These are phyloP conservation scores for Xylariaceae sp. DNA, from an alignment of 2,329 filamentous ascomycete species.

Conservation along the genomic window DNA sequence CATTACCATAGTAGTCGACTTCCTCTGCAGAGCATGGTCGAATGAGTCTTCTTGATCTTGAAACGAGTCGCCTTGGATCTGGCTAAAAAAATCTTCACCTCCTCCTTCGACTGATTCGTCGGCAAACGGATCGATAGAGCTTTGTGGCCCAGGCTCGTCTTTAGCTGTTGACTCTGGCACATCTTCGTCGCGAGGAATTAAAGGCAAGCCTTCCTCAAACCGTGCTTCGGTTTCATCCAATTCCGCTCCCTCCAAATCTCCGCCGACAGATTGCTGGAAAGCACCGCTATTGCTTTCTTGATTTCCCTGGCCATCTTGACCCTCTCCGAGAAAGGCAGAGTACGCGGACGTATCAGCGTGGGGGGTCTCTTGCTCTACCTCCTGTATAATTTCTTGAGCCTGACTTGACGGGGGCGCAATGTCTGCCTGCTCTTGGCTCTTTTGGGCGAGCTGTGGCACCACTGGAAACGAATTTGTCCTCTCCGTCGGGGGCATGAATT, in stretches of 20 bases:
- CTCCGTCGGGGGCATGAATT: constrained; percentile 53
- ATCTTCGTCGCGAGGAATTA: constrained; percentile 42
- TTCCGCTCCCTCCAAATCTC: constrained; percentile 36
- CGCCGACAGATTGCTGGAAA: constrained; percentile 36
- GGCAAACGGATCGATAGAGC: constrained; percentile 33
- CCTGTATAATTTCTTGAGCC: constrained; percentile 48
- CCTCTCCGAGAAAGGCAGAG: constrained; percentile 28
- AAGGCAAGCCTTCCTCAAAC: constrained; percentile 66
- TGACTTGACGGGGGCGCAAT: constrained; percentile 45
- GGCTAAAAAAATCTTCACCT: constrained; percentile 59
- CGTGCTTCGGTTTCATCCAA: constrained; percentile 50
- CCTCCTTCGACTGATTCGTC: constrained; percentile 41
- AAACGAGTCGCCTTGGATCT: constrained; percentile 35
- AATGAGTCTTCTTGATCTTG: constrained; percentile 19
- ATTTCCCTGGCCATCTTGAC: constrained; percentile 26
- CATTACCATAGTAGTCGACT: constrained; percentile 66
- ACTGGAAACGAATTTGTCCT: constrained; percentile 61
- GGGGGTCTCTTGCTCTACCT: constrained; percentile 45
- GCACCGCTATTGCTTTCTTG: constrained; percentile 15
- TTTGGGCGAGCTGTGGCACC: constrained; percentile 40
- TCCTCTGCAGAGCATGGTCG: constrained; percentile 51
- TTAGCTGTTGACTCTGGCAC: constrained; percentile 21
- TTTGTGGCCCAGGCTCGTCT: constrained; percentile 13
- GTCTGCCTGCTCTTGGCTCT: constrained; percentile 23
- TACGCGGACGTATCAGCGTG: constrained; percentile 35